A percentile compares a stretch with the other conserved stretches of the same genome.
Conservation (phyloP, 495 filamentous ascomycete genomes). For the Trichoderma erinaceum region DNA sequence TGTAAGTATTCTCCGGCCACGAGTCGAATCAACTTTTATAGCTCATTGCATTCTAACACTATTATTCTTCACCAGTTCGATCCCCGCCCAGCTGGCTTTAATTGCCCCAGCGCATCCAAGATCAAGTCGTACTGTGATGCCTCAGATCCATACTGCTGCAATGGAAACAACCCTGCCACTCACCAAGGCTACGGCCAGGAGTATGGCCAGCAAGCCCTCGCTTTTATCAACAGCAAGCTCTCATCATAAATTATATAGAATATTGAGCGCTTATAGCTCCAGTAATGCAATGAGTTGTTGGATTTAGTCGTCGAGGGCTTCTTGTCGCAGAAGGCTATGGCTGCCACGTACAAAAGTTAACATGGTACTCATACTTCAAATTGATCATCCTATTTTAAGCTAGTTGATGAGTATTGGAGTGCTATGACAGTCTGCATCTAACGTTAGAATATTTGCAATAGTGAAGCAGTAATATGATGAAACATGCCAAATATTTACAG, state of each 20-base stretch:
- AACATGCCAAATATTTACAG: too few species aligned
- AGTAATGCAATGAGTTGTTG: too few species aligned
- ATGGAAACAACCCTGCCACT: conserved; percentile 50
- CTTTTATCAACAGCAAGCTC: conserved; percentile 27
- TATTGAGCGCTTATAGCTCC: too few species aligned
- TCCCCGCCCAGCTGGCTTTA: conserved; percentile 49
- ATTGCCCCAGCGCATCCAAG: conserved; percentile 47
- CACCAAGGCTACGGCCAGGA: conserved; percentile 57
- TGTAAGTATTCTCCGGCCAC: conserved; percentile 35
- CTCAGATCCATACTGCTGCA: conserved; percentile 60
- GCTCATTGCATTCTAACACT: neutral
- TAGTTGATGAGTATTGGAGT: too few species aligned
- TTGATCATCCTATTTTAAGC: too few species aligned
- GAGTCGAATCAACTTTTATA: neutral
- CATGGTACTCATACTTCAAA: too few species aligned
- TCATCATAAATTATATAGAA: neutral
- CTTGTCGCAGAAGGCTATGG: too few species aligned
- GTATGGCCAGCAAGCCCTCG: conserved; percentile 34
- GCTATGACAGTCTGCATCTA: too few species aligned
- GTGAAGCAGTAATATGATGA: too few species aligned
- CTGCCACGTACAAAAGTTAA: too few species aligned
- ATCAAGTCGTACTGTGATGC: conserved; percentile 62
- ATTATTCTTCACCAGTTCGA: conserved; percentile 41
- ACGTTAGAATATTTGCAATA: too few species aligned
- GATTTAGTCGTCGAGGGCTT: too few species aligned